Percentiles rank a stretch among this genome's conserved stretches.
phyloP scores from a whole-genome alignment of 495 filamentous ascomycete species.

The Cenococcum geophilum region DNA sequence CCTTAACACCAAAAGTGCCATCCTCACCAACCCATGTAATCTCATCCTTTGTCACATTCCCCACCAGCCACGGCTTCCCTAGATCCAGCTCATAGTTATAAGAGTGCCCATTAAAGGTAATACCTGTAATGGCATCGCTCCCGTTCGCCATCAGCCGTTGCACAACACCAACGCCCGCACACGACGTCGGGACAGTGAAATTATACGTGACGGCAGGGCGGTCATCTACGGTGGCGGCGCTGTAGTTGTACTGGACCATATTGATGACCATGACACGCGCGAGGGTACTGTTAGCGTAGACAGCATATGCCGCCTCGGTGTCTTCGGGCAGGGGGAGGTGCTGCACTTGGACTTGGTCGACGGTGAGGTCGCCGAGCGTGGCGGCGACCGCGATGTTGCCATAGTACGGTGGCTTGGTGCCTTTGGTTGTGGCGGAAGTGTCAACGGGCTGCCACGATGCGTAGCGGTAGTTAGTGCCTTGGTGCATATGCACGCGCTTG shows the following conservation, averaged over 20 bases:
- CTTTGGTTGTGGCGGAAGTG: slow-evolving; percentile 48
- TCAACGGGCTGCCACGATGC: slow-evolving; percentile 54
- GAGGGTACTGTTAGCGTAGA: slow-evolving; percentile 46
- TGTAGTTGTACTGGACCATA: slow-evolving; percentile 56
- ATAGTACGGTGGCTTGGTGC: slow-evolving; percentile 64
- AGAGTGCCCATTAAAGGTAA: slow-evolving; percentile 57
- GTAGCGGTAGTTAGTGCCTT: slow-evolving; percentile 59
- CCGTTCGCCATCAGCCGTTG: slow-evolving; percentile 55
- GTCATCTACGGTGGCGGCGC: slow-evolving; percentile 31
- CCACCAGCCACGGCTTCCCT: slow-evolving; percentile 51
- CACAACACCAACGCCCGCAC: slow-evolving; percentile 34
- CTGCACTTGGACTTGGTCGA: slow-evolving; percentile 35
- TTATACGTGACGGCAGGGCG: slow-evolving; percentile 42
- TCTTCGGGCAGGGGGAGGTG: slow-evolving; percentile 44
- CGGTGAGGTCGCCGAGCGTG: slow-evolving; percentile 45
- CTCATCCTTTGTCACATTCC: slow-evolving; percentile 55
- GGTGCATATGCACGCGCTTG: slow-evolving; percentile 59
- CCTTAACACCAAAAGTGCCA: slow-evolving; percentile 44
- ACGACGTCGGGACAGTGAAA: slow-evolving; percentile 40
- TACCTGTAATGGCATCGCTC: slow-evolving; percentile 56
- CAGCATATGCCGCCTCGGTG: slow-evolving; percentile 53
- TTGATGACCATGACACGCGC: slow-evolving; percentile 53
- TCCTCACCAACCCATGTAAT: slow-evolving; percentile 39
- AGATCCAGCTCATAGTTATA: slow-evolving; percentile 56
- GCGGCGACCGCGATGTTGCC: slow-evolving; percentile 57